Conservation (phyloP, 192 early-diverging fungal species). For the Podila epigama region DNA sequence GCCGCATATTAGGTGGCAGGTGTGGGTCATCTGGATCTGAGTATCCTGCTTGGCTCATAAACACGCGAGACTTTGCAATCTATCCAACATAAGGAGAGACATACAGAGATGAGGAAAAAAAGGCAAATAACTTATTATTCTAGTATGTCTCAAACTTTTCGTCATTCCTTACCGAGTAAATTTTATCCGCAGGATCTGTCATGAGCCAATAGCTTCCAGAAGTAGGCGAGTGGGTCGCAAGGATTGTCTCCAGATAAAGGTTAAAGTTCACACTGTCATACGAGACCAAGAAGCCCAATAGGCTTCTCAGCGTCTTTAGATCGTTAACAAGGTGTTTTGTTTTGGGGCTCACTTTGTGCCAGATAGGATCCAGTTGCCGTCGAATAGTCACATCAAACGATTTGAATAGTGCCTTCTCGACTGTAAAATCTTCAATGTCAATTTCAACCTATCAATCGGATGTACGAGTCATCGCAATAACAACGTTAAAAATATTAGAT, state of each 20-base stretch:
- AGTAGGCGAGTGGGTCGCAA: constrained; percentile 62
- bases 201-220: constrained; percentile 81
- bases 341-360: constrained; percentile 81
- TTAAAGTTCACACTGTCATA: constrained; percentile 93
- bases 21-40: constrained; percentile 50
- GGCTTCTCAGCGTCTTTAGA: constrained; percentile 70
- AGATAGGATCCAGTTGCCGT: constrained; percentile 82
- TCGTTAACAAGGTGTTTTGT: constrained; percentile 82
- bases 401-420: constrained; percentile 86
- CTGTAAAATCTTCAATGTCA: constrained; percentile 81
- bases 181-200: constrained; percentile 83
- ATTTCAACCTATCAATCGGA: constrained; percentile 65
- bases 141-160: too few species aligned
- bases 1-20: constrained; percentile 72
- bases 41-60: constrained; percentile 30
- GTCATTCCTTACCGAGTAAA: constrained; percentile 63
- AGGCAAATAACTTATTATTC: too few species aligned
- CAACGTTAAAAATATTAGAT: too few species aligned
- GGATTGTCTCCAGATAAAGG: constrained; percentile 84
- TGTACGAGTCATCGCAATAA: too few species aligned
- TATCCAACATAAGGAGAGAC: constrained; percentile 4
- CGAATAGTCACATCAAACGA: constrained; percentile 86
- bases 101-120: not conserved
- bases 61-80: constrained; percentile 56
- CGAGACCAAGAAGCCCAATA: constrained; percentile 80